These are phyloP conservation scores for Eucalyptus sideroxylon DNA, from an alignment of 345 rosid genomes.

Conservation along the genomic window DNA sequence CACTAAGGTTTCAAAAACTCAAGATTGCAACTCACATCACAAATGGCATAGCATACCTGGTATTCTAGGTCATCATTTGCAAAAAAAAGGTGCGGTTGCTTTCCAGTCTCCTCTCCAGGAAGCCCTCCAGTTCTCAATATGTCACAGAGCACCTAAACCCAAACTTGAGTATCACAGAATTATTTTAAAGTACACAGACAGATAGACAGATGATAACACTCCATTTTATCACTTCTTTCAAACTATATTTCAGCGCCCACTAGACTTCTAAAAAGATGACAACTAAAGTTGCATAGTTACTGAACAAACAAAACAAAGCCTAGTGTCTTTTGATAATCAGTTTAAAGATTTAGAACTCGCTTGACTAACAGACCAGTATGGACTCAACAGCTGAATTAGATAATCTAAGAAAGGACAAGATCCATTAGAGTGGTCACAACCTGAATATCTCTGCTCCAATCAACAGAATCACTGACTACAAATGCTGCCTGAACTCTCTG, in stretches of 20 bases:
- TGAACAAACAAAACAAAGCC: background rate
- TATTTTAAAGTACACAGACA: background rate
- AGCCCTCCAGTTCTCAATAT: conserved; percentile 83
- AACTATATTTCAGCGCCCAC: background rate
- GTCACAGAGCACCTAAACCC: conserved; percentile 76
- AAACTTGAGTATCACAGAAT: background rate
- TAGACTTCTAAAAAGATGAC: background rate
- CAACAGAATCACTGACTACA: conserved; percentile 80
- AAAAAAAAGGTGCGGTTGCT: conserved; percentile 41
- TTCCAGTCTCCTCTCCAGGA: conserved; percentile 53
- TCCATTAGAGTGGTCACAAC: conserved; percentile 2
- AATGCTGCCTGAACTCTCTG: conserved; percentile 77
- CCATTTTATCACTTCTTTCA: background rate
- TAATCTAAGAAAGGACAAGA: background rate
- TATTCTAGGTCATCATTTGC: conserved; percentile 83
- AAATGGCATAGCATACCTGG: conserved; percentile 38
- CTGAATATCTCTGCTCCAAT: conserved; percentile 95
- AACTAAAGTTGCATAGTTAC: background rate
- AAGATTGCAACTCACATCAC: background rate
- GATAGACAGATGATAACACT: background rate
- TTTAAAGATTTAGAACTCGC: background rate
- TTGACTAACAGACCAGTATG: background rate
- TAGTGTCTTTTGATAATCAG: background rate
- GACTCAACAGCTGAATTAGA: background rate
- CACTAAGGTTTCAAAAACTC: background rate